These are phyloP conservation scores for Fusarium sp. DNA, from an alignment of 2,329 filamentous ascomycete genomes.

Conservation along the genomic window DNA sequence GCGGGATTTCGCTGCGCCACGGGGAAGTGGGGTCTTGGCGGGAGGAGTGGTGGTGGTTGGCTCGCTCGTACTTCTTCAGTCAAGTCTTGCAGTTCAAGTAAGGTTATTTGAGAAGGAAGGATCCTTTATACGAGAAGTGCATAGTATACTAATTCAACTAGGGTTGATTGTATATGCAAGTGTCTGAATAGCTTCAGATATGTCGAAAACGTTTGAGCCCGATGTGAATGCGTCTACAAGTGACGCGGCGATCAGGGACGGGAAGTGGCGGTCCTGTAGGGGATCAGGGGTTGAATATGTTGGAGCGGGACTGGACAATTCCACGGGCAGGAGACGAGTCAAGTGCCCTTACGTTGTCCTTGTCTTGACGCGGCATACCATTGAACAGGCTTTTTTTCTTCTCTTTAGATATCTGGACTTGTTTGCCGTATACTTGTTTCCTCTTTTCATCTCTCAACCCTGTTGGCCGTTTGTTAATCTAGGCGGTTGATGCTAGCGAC, in stretches of 20 bases:
- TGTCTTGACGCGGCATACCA: background rate
- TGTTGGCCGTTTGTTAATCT: background rate
- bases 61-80: background rate
- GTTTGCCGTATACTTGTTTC: no score
- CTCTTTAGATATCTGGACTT: background rate
- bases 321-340: background rate
- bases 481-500: background rate
- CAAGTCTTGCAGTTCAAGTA: background rate
- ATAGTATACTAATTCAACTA: background rate
- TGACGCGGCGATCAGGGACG: background rate
- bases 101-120: background rate
- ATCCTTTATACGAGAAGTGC: background rate
- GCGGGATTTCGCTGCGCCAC: conserved; percentile 16
- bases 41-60: background rate
- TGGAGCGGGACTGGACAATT: background rate
- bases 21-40: conserved; percentile 11
- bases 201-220: background rate
- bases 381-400: background rate
- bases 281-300: background rate
- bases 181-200: background rate
- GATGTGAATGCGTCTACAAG: background rate
- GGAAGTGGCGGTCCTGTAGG: background rate
- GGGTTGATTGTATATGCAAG: background rate
- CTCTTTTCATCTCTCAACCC: background rate
- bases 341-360: background rate